Percentiles rank a stretch among this genome's conserved stretches.
Conservation (phyloP, 2,329 filamentous ascomycete genomes). For the Penicillium crustosum region DNA sequence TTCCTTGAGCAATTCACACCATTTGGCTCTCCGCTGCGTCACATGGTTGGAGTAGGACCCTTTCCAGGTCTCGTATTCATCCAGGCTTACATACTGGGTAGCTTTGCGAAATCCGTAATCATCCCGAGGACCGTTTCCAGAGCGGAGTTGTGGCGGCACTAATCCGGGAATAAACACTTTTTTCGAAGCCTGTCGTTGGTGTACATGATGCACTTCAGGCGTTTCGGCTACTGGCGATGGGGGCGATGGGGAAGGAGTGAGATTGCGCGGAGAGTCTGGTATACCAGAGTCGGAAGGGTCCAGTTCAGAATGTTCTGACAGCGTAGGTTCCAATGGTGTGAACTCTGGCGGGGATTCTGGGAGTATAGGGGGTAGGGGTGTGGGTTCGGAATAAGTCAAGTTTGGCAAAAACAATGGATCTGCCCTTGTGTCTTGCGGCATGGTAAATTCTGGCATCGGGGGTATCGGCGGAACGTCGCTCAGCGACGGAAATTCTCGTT, state of each 20-base stretch:
- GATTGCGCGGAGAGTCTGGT: constrained; percentile 13
- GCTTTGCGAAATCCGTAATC: constrained; percentile 91
- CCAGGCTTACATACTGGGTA: constrained; percentile 72
- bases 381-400: constrained; percentile 4
- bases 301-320: neutral
- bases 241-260: constrained; percentile 5
- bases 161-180: constrained; percentile 37
- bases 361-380: constrained; percentile 9
- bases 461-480: constrained; percentile 25
- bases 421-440: neutral
- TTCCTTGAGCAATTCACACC: constrained; percentile 74
- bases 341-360: constrained; percentile 16
- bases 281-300: constrained; percentile 5
- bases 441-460: constrained; percentile 12
- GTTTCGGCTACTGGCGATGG: constrained; percentile 6
- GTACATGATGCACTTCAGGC: constrained; percentile 5
- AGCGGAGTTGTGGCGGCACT: constrained; percentile 39
- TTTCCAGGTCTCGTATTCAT: constrained; percentile 83
- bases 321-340: constrained; percentile 7
- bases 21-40: constrained; percentile 74
- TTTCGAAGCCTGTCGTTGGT: constrained; percentile 27
- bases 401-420: constrained; percentile 6
- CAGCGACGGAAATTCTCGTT: constrained; percentile 22
- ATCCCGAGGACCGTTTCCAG: constrained; percentile 57
- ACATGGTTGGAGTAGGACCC: constrained; percentile 72